These are phyloP conservation scores for Tulasnella sp. DNA, from an alignment of 768 basidiomycete genomes.

Conservation along the genomic window DNA sequence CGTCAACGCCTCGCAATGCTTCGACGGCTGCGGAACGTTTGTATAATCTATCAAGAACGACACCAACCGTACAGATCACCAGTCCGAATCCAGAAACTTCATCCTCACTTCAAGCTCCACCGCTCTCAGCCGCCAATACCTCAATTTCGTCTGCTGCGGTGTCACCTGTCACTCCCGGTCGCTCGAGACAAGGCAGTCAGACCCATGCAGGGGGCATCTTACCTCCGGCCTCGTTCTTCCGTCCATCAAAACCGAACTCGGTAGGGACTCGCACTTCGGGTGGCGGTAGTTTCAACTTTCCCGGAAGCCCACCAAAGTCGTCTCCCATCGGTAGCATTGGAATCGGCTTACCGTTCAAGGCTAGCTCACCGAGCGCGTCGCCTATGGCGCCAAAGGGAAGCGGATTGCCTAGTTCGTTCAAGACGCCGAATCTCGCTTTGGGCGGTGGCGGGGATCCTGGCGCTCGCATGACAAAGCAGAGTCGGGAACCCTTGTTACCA, in stretches of 20 bases:
- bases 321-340: not conserved
- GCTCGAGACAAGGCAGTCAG: not conserved
- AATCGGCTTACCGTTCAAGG: conserved; percentile 7
- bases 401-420: not conserved
- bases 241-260: conserved; percentile 32
- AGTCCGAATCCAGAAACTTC: not conserved
- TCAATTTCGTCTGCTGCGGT: not conserved
- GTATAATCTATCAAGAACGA: not conserved
- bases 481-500: conserved; percentile 64
- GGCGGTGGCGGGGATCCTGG: conserved; percentile 16
- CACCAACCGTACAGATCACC: not conserved
- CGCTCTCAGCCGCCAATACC: not conserved
- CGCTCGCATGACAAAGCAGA: conserved; percentile 38
- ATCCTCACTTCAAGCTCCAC: not conserved
- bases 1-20: not conserved
- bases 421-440: not conserved
- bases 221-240: conserved; percentile 69
- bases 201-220: conserved; percentile 18
- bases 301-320: conserved; percentile 26
- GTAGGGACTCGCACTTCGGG: conserved; percentile 25
- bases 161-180: not conserved
- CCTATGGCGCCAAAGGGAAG: not conserved
- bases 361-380: conserved; percentile 1
- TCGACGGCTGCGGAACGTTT: not conserved
- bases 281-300: conserved; percentile 28